Percentiles rank a stretch among this genome's conserved stretches.
These are phyloP conservation scores for Micromonas pusilla DNA, from an alignment of 139 green algal genomes.

Conservation along the genomic window DNA sequence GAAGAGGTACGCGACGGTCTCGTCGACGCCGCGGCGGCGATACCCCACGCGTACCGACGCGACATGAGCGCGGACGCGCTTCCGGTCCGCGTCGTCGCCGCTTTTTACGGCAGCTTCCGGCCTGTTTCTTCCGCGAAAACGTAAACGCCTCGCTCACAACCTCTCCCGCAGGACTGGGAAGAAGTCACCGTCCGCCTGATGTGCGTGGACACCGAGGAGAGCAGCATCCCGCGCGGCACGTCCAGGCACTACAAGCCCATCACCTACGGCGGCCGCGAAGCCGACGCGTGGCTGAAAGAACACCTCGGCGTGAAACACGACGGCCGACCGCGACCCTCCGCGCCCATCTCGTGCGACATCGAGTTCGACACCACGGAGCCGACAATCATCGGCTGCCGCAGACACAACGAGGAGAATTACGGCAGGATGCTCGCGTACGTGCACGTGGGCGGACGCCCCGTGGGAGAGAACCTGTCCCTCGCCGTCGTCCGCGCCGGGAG, in stretches of 20 bases:
- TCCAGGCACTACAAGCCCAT: background rate
- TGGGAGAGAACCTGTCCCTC: background rate
- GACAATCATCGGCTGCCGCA: background rate
- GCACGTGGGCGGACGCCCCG: background rate
- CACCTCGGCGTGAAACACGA: background rate
- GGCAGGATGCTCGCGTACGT: background rate
- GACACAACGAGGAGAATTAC: background rate
- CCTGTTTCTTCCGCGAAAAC: too few relatives aligned
- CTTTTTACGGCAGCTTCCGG: too few relatives aligned
- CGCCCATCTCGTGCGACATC: background rate
- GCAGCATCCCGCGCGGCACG: background rate
- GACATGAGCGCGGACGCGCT: too few relatives aligned
- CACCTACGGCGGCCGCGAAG: background rate
- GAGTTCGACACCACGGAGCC: background rate
- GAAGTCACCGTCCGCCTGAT: background rate
- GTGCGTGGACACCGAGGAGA: slow-evolving; percentile 1
- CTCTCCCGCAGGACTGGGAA: background rate
- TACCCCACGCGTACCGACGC: too few relatives aligned
- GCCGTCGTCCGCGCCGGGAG: background rate
- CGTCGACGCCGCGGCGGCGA: too few relatives aligned
- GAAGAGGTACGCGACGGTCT: too few relatives aligned
- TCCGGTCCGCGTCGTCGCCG: too few relatives aligned
- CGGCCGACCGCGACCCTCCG: background rate
- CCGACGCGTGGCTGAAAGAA: background rate
- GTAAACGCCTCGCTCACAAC: background rate